Evolutionary conservation across 495 filamentous ascomycete genomes (phyloP).

Genomic region (Neurospora hispaniola): DNA sequence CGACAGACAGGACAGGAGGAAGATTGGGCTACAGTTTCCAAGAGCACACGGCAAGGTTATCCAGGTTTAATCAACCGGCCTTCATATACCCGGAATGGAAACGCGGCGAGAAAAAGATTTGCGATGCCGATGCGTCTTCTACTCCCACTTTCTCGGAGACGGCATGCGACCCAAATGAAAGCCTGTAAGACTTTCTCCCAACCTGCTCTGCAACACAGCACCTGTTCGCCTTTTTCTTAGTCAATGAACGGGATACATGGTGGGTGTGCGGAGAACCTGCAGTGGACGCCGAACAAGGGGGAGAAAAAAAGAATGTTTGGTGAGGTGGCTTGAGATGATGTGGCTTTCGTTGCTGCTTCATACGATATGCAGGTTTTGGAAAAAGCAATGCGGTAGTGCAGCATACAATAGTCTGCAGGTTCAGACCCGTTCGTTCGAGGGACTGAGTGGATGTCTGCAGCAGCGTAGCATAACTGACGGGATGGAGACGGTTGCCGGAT

Average conservation of each 20-base stretch:
- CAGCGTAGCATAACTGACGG: neutral
- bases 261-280: neutral
- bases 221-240: neutral
- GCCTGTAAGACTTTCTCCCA: neutral
- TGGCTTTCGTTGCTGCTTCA: neutral
- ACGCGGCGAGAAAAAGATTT: neutral
- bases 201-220: neutral
- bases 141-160: neutral
- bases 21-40: neutral
- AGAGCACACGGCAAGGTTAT: neutral
- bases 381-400: neutral
- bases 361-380: neutral
- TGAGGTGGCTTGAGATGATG: neutral
- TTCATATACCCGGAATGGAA: neutral
- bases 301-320: neutral
- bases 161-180: neutral
- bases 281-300: neutral
- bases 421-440: neutral
- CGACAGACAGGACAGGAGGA: neutral
- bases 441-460: neutral
- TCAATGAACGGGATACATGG: neutral
- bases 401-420: neutral
- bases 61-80: neutral
- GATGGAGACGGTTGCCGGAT: neutral
- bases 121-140: neutral